Evolutionary conservation across 768 basidiomycete genomes (phyloP).

Genomic region (Butyriboletus loyo): DNA sequence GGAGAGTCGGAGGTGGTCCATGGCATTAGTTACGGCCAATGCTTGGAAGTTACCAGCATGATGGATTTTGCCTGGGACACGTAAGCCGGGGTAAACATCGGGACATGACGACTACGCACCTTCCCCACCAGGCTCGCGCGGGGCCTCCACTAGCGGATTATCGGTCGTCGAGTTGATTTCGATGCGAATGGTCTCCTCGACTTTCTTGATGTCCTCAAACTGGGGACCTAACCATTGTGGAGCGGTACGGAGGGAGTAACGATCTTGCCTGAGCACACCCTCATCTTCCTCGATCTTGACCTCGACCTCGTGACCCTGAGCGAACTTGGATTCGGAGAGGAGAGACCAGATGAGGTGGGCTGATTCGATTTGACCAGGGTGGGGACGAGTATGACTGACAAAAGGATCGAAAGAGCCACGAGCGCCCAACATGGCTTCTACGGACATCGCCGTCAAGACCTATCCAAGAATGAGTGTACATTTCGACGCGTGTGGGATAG

Average conservation of each 20-base stretch:
- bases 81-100: not conserved
- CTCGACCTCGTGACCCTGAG: constrained; percentile 69
- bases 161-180: constrained; percentile 91
- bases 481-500: not conserved
- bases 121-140: constrained; percentile 49
- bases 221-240: constrained; percentile 88
- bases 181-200: constrained; percentile 59
- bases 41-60: constrained; percentile 92
- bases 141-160: constrained; percentile 82
- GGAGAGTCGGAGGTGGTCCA: constrained; percentile 81
- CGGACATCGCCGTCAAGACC: constrained; percentile 79
- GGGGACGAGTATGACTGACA: constrained; percentile 72
- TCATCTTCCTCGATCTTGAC: constrained; percentile 68
- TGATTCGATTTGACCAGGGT: constrained; percentile 81
- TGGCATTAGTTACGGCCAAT: constrained; percentile 78
- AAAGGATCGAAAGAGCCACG: constrained; percentile 74
- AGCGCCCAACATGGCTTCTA: constrained; percentile 76
- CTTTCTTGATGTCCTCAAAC: constrained; percentile 70
- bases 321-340: constrained; percentile 66
- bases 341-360: constrained; percentile 68
- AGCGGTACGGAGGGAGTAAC: constrained; percentile 62
- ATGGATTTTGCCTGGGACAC: constrained; percentile 49
- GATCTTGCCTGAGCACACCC: constrained; percentile 76
- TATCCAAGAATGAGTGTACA: constrained; percentile 28
- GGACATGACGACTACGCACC: constrained; percentile 9